phyloP scores from a whole-genome alignment of 257 asterid species.

The Thymus mandschuricus region DNA sequence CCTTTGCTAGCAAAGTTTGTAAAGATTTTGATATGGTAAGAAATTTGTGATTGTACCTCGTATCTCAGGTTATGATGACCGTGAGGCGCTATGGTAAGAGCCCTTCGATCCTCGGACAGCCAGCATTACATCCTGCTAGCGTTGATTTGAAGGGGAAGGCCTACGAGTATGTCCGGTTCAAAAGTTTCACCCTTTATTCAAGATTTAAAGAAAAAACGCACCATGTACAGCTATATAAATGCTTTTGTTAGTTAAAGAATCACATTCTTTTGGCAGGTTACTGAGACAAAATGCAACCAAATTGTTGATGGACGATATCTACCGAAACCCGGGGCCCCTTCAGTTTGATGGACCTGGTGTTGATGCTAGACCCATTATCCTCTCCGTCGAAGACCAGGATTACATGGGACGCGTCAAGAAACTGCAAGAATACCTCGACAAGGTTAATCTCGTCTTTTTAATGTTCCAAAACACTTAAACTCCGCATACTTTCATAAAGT shows the following conservation, averaged over 20 bases:
- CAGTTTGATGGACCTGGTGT: slow-evolving; percentile 99
- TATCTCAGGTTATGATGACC: slow-evolving; percentile 82
- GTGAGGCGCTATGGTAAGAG: slow-evolving; percentile 86
- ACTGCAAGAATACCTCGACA: slow-evolving; percentile 61
- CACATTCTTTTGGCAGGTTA: slow-evolving; percentile 43
- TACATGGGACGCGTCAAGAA: slow-evolving; percentile 81
- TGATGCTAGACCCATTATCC: slow-evolving; percentile 73
- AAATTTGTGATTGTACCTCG: background rate
- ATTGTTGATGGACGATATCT: slow-evolving; percentile 83
- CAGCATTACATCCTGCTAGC: slow-evolving; percentile 90
- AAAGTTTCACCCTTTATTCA: background rate
- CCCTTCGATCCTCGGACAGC: slow-evolving; percentile 66
- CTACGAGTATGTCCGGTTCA: slow-evolving; percentile 65
- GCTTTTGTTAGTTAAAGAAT: slow-evolving; percentile 1
- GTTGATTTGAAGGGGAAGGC: slow-evolving; percentile 96
- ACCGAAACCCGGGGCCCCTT: slow-evolving; percentile 98
- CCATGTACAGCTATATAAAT: too few species aligned
- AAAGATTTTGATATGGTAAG: too few species aligned
- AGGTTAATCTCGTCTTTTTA: slow-evolving; percentile 30
- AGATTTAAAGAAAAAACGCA: too few species aligned
- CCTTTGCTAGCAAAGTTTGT: background rate
- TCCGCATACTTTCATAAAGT: too few species aligned
- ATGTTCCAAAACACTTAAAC: too few species aligned
- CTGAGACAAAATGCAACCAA: slow-evolving; percentile 83
- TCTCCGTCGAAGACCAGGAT: slow-evolving; percentile 89